Evolutionary conservation across 2,329 filamentous ascomycete genomes (phyloP).

Genomic region (Aspergillus tubingensis): DNA sequence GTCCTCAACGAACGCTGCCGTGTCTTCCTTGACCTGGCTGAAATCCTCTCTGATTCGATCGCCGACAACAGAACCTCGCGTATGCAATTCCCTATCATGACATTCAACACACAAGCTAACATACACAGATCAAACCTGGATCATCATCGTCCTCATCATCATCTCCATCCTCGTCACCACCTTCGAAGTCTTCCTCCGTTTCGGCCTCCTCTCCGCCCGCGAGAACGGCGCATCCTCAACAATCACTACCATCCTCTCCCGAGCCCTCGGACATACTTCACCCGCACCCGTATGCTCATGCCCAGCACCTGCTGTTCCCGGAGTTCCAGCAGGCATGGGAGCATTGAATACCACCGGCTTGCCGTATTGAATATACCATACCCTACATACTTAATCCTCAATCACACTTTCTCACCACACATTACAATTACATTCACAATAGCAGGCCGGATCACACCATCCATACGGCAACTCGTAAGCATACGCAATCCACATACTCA

Average conservation of each 20-base stretch:
- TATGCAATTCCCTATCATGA: slow-evolving; percentile 28
- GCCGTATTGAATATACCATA: background rate
- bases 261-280: slow-evolving; percentile 8
- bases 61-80: slow-evolving; percentile 92
- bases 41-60: slow-evolving; percentile 89
- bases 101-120: slow-evolving; percentile 51
- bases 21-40: slow-evolving; percentile 93
- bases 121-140: slow-evolving; percentile 78
- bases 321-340: background rate
- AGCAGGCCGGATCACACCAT: no score
- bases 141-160: slow-evolving; percentile 91
- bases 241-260: slow-evolving; percentile 19
- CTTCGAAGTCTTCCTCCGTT: slow-evolving; percentile 83
- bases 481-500: no score
- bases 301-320: background rate
- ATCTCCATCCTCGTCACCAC: slow-evolving; percentile 89
- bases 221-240: slow-evolving; percentile 18
- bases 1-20: slow-evolving; percentile 96
- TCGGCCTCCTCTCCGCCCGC: slow-evolving; percentile 64
- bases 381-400: background rate
- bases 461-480: no score
- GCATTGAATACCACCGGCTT: background rate
- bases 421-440: no score
- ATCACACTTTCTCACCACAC: background rate
- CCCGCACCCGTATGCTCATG: slow-evolving; percentile 12